Conservation (phyloP, 352 stramenopile genomes). For the Phytophthora tentaculata region DNA sequence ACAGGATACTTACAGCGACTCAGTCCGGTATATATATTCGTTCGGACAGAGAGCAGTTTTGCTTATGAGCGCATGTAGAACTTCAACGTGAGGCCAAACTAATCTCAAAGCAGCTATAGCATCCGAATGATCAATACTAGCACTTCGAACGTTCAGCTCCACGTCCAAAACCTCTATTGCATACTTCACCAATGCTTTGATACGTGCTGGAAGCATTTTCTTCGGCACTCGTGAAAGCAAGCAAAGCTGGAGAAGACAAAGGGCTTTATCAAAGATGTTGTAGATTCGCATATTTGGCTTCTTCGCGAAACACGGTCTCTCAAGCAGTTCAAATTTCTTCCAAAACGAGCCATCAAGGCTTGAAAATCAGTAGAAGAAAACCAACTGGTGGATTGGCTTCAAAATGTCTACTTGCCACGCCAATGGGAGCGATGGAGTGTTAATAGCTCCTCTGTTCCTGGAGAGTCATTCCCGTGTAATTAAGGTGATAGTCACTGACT, state of each 20-base stretch:
- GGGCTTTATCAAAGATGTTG: conserved; percentile 11
- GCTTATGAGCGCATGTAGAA: conserved; percentile 17
- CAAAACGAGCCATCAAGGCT: conserved; percentile 3
- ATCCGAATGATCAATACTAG: conserved; percentile 23
- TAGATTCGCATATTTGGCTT: neutral
- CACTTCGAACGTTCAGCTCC: neutral
- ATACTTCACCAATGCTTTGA: conserved; percentile 12
- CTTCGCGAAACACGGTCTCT: conserved; percentile 7
- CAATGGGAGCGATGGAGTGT: conserved; percentile 20
- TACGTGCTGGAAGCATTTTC: conserved; percentile 19
- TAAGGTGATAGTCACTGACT: conserved; percentile 21
- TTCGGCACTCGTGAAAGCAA: conserved; percentile 1
- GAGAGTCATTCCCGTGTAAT: conserved; percentile 21
- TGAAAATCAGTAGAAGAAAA: neutral
- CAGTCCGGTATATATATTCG: conserved; percentile 20
- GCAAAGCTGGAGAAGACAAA: conserved; percentile 3
- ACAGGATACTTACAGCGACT: conserved; percentile 8
- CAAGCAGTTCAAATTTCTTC: conserved; percentile 5
- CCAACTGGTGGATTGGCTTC: neutral
- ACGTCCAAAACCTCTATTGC: conserved; percentile 4
- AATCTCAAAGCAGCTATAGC: conserved; percentile 6
- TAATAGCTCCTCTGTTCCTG: conserved; percentile 8
- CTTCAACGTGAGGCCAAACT: conserved; percentile 10
- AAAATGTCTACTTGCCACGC: conserved; percentile 1
- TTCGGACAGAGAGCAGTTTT: conserved; percentile 3